A percentile compares a stretch with the other conserved stretches of the same genome.
Evolutionary conservation across 345 rosid species (phyloP).

Genomic region (Populus euphratica): DNA sequence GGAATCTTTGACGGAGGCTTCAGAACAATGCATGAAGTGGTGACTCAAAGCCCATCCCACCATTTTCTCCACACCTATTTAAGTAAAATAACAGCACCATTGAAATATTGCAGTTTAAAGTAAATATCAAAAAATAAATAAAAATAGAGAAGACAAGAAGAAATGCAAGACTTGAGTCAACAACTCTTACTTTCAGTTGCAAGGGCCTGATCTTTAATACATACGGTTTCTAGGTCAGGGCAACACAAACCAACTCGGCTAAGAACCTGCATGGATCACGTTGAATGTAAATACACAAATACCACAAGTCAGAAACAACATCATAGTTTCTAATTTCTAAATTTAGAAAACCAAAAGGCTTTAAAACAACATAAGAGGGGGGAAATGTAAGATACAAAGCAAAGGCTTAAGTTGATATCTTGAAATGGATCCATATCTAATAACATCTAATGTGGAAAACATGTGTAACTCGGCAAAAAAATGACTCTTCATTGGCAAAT

Average conservation of each 20-base stretch:
- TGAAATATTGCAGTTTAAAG: neutral
- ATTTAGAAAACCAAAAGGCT: neutral
- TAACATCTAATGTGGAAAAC: neutral
- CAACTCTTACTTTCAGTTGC: slow-evolving; percentile 63
- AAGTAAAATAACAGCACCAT: slow-evolving; percentile 3
- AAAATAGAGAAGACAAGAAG: neutral
- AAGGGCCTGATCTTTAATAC: slow-evolving; percentile 80
- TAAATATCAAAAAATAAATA: neutral
- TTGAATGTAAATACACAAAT: neutral
- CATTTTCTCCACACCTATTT: slow-evolving; percentile 81
- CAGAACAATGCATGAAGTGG: slow-evolving; percentile 73
- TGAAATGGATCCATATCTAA: neutral
- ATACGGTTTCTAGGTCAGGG: slow-evolving; percentile 68
- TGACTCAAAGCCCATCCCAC: slow-evolving; percentile 90
- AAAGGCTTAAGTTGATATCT: neutral
- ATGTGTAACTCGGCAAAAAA: neutral
- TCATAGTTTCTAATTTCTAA: neutral
- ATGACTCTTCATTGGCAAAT: neutral
- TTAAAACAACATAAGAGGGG: neutral
- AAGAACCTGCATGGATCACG: slow-evolving; percentile 54
- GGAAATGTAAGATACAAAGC: neutral
- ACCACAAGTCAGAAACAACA: neutral
- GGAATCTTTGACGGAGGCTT: slow-evolving; percentile 52
- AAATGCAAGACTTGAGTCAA: neutral
- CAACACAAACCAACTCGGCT: slow-evolving; percentile 65